Evolutionary conservation across 2,329 filamentous ascomycete genomes (phyloP).

Genomic region (Botrytis pseudocinerea): DNA sequence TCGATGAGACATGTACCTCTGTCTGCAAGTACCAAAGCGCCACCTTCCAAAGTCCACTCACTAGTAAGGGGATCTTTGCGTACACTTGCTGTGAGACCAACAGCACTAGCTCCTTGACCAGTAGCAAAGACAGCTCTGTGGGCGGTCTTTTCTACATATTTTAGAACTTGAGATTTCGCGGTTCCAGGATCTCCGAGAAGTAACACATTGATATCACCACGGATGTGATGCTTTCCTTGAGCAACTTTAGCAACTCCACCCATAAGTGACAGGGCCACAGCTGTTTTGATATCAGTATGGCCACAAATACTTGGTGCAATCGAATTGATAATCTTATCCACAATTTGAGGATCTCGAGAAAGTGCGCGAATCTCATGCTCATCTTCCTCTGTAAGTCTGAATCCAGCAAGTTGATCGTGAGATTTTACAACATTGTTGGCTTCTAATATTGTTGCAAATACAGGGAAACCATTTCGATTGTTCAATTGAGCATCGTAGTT

Average conservation of each 20-base stretch:
- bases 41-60: conserved; percentile 97
- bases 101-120: conserved; percentile 93
- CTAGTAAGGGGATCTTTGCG: conserved; percentile 91
- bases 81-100: conserved; percentile 95
- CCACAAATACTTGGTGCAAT: conserved; percentile 98
- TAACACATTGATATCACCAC: conserved; percentile 97
- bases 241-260: conserved; percentile 90
- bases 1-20: conserved; percentile 95
- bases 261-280: conserved; percentile 89
- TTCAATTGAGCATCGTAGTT: conserved; percentile 98
- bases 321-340: conserved; percentile 89
- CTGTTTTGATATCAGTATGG: conserved; percentile 95
- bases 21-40: conserved; percentile 91
- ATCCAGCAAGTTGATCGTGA: conserved; percentile 95
- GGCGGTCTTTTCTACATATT: conserved; percentile 96
- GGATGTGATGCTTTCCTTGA: conserved; percentile 84
- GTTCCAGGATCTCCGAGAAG: conserved; percentile 96
- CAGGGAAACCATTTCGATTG: conserved; percentile 97
- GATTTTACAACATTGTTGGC: conserved; percentile 97
- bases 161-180: conserved; percentile 95
- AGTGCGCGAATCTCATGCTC: conserved; percentile 86
- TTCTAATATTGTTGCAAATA: conserved; percentile 96
- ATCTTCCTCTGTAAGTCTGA: conserved; percentile 92
- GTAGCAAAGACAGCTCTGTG: conserved; percentile 97
- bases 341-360: conserved; percentile 84